A percentile compares a stretch with the other conserved stretches of the same genome.
These are phyloP conservation scores for Kregervanrija pseudodelftensis DNA, from an alignment of 805 yeast species.

Conservation along the genomic window DNA sequence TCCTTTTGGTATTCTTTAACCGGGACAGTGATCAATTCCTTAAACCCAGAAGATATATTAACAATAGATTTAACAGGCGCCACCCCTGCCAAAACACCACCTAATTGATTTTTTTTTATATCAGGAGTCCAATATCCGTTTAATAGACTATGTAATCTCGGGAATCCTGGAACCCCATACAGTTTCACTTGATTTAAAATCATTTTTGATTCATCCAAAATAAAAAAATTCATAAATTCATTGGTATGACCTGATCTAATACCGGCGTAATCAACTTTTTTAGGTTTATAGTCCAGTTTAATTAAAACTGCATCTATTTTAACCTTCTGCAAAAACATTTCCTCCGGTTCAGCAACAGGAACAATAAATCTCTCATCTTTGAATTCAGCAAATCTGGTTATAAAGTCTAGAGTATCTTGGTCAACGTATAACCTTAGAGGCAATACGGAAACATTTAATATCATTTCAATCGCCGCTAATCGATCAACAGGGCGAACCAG, in stretches of 20 bases:
- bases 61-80: constrained; percentile 75
- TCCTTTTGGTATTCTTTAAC: constrained; percentile 67
- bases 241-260: constrained; percentile 79
- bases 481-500: constrained; percentile 58
- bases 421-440: constrained; percentile 85
- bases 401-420: constrained; percentile 86
- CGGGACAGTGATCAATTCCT: constrained; percentile 67
- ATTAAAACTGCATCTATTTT: constrained; percentile 53
- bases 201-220: constrained; percentile 78
- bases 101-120: constrained; percentile 71
- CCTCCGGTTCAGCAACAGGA: constrained; percentile 45
- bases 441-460: constrained; percentile 44
- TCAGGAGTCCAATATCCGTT: constrained; percentile 84
- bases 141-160: constrained; percentile 46
- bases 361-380: constrained; percentile 62
- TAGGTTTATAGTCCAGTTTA: constrained; percentile 86
- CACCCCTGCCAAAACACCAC: constrained; percentile 76
- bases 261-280: constrained; percentile 78
- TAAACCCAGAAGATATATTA: constrained; percentile 71
- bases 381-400: constrained; percentile 75
- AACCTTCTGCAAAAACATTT: constrained; percentile 60
- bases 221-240: constrained; percentile 84
- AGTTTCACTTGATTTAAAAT: constrained; percentile 52
- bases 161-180: constrained; percentile 74
- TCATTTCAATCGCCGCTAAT: constrained; percentile 63